Evolutionary conservation across 345 rosid species (phyloP), one percentile per base, ranked within the genome.

Genomic region (Camelina neglecta): DNA sequence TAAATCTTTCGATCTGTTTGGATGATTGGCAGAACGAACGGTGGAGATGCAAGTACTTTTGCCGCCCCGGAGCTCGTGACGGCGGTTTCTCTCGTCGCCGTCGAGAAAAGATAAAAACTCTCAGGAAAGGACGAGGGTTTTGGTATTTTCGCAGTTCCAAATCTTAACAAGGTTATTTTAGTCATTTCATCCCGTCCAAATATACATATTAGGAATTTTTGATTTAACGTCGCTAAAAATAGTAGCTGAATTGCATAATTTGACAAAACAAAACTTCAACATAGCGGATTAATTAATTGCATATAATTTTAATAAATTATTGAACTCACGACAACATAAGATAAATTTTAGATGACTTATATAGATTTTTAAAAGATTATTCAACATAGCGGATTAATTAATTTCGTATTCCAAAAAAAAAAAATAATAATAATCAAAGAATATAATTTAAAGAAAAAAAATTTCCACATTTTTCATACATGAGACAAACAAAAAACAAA

Each of bases 401-500:
- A 35, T 36, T 53, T 50, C 50, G 61, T 49, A 60, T 7, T 38
- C 44, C 38, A n/a, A 60, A 20, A 39, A 16, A 45, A 3, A 12
- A 42, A 39, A 51, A 31, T 1, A 21, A 21, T 2, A 21, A 21
- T 18, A 62, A 39, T 39, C 6, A 62, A 62, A 62, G 35, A 72
- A 10, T 8, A 35, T 7, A 7, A 7, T 7, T 33, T 33, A 3
- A 29, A 33, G 36, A 6, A 33, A 33, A 33, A 33, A 33, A 33
- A 1, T 0, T 1, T 7, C 23, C 54, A 18, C 65, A 9, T 64
- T 45, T 39, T 49, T 41, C 55, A 42, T 29, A 53, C 69, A 69
- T 75, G 74, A 60, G 68, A 41, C 56, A 67, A 68, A 75, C 41
- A 60, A 75, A 60, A 75, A 60, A 64, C 15, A 41, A 68, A 68